Evolutionary conservation across 192 early-diverging fungal species (phyloP).

Genomic region (Coemansia sp.): DNA sequence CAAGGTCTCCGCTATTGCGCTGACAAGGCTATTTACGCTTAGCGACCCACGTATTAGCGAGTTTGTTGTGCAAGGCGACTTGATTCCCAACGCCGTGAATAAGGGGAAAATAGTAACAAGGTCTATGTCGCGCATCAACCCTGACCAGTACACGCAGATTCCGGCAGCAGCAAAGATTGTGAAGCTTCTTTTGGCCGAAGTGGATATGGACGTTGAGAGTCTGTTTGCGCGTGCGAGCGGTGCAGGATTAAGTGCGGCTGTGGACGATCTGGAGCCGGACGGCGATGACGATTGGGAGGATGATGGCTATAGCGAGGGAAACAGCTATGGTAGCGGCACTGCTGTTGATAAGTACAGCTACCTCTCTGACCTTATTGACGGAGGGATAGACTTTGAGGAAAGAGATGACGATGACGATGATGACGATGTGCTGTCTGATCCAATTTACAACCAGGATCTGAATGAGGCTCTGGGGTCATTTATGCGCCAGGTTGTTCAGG

Average conservation of each 20-base stretch:
- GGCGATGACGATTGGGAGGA: constrained; percentile 56
- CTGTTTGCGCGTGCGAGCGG: constrained; percentile 58
- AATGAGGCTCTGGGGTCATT: constrained; percentile 41
- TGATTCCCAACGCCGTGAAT: constrained; percentile 57
- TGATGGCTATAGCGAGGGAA: constrained; percentile 57
- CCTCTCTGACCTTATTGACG: constrained; percentile 23
- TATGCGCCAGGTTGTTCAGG: constrained; percentile 24
- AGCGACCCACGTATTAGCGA: constrained; percentile 65
- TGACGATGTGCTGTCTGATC: constrained; percentile 40
- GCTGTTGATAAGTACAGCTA: constrained; percentile 28
- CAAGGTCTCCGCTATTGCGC: constrained; percentile 76
- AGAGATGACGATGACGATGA: constrained; percentile 44
- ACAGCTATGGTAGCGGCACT: constrained; percentile 8
- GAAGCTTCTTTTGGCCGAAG: constrained; percentile 80
- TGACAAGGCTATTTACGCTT: constrained; percentile 70
- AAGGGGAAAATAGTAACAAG: constrained; percentile 60
- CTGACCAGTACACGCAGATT: constrained; percentile 77
- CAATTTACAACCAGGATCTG: constrained; percentile 51
- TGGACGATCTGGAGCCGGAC: constrained; percentile 61
- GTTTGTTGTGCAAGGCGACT: constrained; percentile 79
- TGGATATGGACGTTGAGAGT: constrained; percentile 67
- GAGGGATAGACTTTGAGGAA: constrained; percentile 11
- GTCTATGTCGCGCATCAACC: constrained; percentile 51
- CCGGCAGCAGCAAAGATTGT: constrained; percentile 84
- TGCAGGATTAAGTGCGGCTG: constrained; percentile 57